Conservation (phyloP, 1,139 yeast genomes). For the Geotrichum aggregatum region DNA sequence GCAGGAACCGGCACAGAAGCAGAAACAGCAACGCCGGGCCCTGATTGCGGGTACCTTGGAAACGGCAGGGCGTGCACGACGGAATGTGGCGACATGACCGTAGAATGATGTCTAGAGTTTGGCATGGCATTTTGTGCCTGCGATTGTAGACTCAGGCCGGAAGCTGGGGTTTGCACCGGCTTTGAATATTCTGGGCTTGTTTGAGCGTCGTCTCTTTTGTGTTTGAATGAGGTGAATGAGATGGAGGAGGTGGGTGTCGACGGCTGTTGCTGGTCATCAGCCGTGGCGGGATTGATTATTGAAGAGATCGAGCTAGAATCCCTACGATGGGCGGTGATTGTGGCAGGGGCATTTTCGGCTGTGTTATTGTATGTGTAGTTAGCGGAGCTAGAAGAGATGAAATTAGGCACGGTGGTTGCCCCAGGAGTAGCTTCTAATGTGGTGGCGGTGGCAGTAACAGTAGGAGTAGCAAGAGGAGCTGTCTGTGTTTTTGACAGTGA, state of each 20-base stretch:
- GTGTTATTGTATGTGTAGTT: slow-evolving; percentile 1
- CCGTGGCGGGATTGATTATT: neutral
- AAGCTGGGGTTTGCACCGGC: neutral
- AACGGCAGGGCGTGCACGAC: neutral
- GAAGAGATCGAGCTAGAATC: slow-evolving; percentile 6
- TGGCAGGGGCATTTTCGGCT: neutral
- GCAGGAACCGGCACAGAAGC: slow-evolving; percentile 3
- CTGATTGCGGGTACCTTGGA: slow-evolving; percentile 1
- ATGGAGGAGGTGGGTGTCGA: slow-evolving; percentile 2
- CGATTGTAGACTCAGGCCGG: neutral
- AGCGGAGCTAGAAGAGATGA: neutral
- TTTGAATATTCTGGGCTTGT: neutral
- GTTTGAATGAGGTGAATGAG: neutral
- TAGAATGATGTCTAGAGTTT: neutral
- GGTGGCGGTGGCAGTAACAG: slow-evolving; percentile 1
- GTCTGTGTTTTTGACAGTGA: too few species aligned
- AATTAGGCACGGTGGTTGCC: neutral
- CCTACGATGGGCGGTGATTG: neutral
- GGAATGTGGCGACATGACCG: slow-evolving; percentile 3
- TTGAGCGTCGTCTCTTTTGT: neutral
- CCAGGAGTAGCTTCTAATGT: slow-evolving; percentile 1
- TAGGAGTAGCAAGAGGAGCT: too few species aligned
- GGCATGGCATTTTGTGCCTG: slow-evolving; percentile 4
- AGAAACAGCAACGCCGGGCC: neutral
- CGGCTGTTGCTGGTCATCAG: neutral